Evolutionary conservation across 768 basidiomycete species (phyloP).

Genomic region (Xerocomellus dryophilus): DNA sequence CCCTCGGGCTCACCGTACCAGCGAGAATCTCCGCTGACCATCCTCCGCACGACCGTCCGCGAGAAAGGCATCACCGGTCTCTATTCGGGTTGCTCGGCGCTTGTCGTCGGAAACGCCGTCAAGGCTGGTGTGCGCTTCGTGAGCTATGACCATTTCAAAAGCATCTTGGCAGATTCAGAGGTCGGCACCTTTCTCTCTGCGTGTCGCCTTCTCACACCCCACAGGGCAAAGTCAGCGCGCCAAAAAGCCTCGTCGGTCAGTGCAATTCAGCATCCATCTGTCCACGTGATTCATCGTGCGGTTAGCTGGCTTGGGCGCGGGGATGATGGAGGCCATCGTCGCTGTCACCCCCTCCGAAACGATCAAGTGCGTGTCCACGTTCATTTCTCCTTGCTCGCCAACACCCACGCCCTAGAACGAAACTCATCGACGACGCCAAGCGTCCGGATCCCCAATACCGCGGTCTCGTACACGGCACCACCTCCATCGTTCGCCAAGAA

Average conservation of each 20-base stretch:
- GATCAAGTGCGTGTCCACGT: constrained; percentile 71
- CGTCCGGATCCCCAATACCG: constrained; percentile 80
- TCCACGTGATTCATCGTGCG: constrained; percentile 11
- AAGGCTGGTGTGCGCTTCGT: constrained; percentile 98
- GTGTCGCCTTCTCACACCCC: neutral
- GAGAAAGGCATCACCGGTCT: constrained; percentile 77
- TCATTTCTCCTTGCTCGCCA: neutral
- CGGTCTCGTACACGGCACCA: constrained; percentile 83
- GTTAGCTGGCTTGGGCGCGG: constrained; percentile 78
- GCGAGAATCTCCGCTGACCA: constrained; percentile 69
- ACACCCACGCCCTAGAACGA: constrained; percentile 63
- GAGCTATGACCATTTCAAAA: constrained; percentile 91
- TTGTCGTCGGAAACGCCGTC: constrained; percentile 85
- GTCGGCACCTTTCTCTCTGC: constrained; percentile 39
- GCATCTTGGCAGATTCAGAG: constrained; percentile 74
- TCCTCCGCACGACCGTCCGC: constrained; percentile 70
- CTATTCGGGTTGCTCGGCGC: constrained; percentile 90
- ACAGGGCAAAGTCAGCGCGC: constrained; percentile 88
- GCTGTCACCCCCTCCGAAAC: constrained; percentile 98
- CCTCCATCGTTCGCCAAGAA: constrained; percentile 77
- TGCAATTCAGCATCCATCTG: neutral
- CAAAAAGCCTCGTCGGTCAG: constrained; percentile 77
- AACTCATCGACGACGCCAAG: constrained; percentile 93
- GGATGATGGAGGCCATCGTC: constrained; percentile 87
- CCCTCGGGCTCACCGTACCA: constrained; percentile 21